Evolutionary conservation across 2,329 filamentous ascomycete genomes (phyloP).

Genomic region (Hypoxylon rubiginosum): DNA sequence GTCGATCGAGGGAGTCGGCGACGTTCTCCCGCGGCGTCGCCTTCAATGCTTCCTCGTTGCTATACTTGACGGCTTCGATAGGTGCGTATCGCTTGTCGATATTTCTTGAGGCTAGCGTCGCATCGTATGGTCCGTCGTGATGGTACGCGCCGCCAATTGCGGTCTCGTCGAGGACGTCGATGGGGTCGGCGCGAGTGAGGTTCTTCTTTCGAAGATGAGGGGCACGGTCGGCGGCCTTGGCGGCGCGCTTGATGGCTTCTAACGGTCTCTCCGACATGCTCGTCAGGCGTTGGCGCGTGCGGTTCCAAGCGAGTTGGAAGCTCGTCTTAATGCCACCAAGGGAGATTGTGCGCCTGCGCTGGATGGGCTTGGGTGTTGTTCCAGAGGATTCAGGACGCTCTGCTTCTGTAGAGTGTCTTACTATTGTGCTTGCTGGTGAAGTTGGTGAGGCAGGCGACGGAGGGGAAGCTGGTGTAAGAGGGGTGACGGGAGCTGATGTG

Average conservation of each 20-base stretch:
- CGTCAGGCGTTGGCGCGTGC: background rate
- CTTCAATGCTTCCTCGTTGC: conserved; percentile 81
- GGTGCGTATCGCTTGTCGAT: conserved; percentile 73
- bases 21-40: conserved; percentile 87
- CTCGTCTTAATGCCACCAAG: conserved; percentile 4
- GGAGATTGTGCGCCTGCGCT: background rate
- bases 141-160: conserved; percentile 78
- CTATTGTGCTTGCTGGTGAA: background rate
- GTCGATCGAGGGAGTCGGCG: conserved; percentile 76
- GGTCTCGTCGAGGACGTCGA: conserved; percentile 81
- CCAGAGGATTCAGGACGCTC: too few relatives aligned
- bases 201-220: conserved; percentile 76
- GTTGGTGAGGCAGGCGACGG: background rate
- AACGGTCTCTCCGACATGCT: conserved; percentile 73
- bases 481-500: too few relatives aligned
- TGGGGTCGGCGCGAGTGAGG: conserved; percentile 78
- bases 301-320: background rate
- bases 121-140: conserved; percentile 92
- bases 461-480: background rate
- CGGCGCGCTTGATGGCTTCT: conserved; percentile 73
- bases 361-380: background rate
- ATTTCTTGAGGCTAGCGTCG: conserved; percentile 82
- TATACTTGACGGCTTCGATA: conserved; percentile 79
- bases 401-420: background rate
- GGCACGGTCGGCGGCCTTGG: conserved; percentile 74